Evolutionary conservation across 2,329 filamentous ascomycete species (phyloP).

Genomic region (Elsinoe batatas): DNA sequence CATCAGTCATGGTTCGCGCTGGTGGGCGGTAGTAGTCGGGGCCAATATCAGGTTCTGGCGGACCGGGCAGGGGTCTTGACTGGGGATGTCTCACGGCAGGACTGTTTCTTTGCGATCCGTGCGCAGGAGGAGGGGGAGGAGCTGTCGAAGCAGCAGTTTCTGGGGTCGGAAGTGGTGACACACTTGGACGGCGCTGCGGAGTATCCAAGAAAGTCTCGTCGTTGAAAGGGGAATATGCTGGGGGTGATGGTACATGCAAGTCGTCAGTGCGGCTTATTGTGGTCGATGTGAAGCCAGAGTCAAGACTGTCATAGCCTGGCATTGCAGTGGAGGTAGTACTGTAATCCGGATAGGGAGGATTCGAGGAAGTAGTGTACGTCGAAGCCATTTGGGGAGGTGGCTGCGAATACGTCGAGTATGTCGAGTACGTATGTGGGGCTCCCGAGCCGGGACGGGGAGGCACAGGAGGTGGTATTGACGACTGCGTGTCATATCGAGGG

Average conservation of each 20-base stretch:
- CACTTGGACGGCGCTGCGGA: constrained; percentile 19
- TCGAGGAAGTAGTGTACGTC: constrained; percentile 17
- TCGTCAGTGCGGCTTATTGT: constrained; percentile 18
- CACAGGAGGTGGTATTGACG: constrained; percentile 19
- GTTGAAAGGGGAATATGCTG: constrained; percentile 17
- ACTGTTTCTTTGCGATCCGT: constrained; percentile 38
- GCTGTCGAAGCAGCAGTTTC: constrained; percentile 26
- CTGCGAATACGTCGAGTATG: constrained; percentile 15
- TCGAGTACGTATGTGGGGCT: constrained; percentile 4
- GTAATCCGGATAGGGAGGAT: constrained; percentile 17
- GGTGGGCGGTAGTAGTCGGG: constrained; percentile 30
- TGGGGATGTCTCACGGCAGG: constrained; percentile 41
- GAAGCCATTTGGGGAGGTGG: constrained; percentile 17
- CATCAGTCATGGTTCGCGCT: constrained; percentile 20
- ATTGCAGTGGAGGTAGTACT: constrained; percentile 9
- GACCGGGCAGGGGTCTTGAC: constrained; percentile 49
- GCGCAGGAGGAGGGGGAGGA: constrained; percentile 42
- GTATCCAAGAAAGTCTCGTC: constrained; percentile 4
- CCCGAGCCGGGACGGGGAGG: constrained; percentile 17
- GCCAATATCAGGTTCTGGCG: constrained; percentile 34
- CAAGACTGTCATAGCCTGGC: constrained; percentile 9
- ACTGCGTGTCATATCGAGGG: constrained; percentile 13
- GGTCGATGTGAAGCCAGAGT: constrained; percentile 17
- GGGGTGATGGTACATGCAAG: constrained; percentile 23
- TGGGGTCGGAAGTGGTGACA: constrained; percentile 19